Evolutionary conservation across 2,329 filamentous ascomycete species (phyloP).

Genomic region (Tolypocladium nubicola): DNA sequence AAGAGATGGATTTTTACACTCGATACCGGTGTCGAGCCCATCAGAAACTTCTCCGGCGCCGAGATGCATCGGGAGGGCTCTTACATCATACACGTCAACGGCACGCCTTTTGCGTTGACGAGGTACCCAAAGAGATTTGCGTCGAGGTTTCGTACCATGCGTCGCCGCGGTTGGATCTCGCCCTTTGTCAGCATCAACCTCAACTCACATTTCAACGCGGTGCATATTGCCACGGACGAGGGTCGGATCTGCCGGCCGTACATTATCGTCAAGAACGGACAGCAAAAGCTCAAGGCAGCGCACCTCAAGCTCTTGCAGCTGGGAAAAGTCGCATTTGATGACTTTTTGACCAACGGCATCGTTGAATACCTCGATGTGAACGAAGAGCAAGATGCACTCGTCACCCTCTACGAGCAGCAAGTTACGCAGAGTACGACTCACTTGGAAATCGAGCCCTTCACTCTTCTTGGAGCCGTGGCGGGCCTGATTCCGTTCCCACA

Average conservation of each 20-base stretch:
- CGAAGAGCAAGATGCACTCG: constrained; percentile 93
- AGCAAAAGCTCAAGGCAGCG: constrained; percentile 66
- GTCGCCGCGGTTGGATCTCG: constrained; percentile 83
- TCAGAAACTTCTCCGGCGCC: constrained; percentile 60
- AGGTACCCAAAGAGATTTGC: constrained; percentile 79
- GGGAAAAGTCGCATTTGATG: constrained; percentile 82
- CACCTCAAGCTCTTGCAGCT: constrained; percentile 75
- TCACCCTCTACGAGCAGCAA: constrained; percentile 79
- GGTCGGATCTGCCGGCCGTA: constrained; percentile 92
- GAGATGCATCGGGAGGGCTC: constrained; percentile 78
- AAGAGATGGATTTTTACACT: constrained; percentile 77
- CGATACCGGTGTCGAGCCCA: constrained; percentile 70
- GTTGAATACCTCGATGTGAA: constrained; percentile 98
- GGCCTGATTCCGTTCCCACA: constrained; percentile 96
- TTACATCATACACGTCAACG: constrained; percentile 91
- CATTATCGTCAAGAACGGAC: constrained; percentile 85
- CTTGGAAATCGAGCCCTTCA: constrained; percentile 96
- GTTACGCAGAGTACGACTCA: constrained; percentile 81
- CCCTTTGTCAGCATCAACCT: constrained; percentile 96
- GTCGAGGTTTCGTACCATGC: constrained; percentile 72
- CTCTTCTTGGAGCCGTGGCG: constrained; percentile 87
- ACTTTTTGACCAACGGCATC: constrained; percentile 80
- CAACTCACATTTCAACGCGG: constrained; percentile 82
- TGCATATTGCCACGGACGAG: constrained; percentile 95
- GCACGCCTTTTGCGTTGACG: constrained; percentile 83